Conservation (phyloP, 2,329 filamentous ascomycete species). For the Colletotrichum ledebouriae region DNA sequence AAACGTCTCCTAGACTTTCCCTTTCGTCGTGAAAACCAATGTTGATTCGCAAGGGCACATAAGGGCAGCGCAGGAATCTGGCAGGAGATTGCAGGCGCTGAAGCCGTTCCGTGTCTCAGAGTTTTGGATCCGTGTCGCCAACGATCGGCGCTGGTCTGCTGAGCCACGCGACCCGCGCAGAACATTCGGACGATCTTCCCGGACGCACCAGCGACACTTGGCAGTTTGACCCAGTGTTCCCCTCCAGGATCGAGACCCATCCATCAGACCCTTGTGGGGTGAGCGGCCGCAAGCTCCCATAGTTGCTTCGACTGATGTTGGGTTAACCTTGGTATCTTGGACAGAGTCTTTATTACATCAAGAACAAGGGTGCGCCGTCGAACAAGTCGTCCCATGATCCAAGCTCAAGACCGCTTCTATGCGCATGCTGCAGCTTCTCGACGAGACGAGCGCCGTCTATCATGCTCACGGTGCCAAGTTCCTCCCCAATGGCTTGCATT, state of each 20-base stretch:
- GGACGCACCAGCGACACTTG: slow-evolving; percentile 32
- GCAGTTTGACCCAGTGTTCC: slow-evolving; percentile 28
- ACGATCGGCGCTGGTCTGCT: slow-evolving; percentile 17
- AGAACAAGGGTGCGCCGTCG: slow-evolving; percentile 32
- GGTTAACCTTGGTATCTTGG: slow-evolving; percentile 13
- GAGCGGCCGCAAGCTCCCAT: slow-evolving; percentile 6
- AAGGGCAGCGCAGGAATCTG: slow-evolving; percentile 13
- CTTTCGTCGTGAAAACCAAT: neutral
- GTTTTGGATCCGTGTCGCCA: slow-evolving; percentile 9
- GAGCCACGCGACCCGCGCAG: slow-evolving; percentile 3
- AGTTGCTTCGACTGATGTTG: neutral
- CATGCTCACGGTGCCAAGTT: slow-evolving; percentile 30
- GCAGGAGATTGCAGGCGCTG: slow-evolving; percentile 16
- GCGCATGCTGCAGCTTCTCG: neutral
- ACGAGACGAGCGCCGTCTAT: slow-evolving; percentile 33
- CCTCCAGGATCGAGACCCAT: neutral
- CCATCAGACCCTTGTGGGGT: slow-evolving; percentile 9
- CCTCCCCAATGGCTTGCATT: slow-evolving; percentile 24
- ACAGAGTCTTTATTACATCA: slow-evolving; percentile 17
- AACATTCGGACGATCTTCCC: slow-evolving; percentile 9
- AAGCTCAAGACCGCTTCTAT: neutral
- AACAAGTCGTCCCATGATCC: slow-evolving; percentile 18
- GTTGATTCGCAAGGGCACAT: neutral
- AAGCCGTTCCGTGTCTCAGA: slow-evolving; percentile 34
- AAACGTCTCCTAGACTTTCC: neutral